Percentiles rank a stretch among this genome's conserved stretches.
phyloP scores from a whole-genome alignment of 2,329 filamentous ascomycete species.

The Pseudocercospora pini-densiflorae region DNA sequence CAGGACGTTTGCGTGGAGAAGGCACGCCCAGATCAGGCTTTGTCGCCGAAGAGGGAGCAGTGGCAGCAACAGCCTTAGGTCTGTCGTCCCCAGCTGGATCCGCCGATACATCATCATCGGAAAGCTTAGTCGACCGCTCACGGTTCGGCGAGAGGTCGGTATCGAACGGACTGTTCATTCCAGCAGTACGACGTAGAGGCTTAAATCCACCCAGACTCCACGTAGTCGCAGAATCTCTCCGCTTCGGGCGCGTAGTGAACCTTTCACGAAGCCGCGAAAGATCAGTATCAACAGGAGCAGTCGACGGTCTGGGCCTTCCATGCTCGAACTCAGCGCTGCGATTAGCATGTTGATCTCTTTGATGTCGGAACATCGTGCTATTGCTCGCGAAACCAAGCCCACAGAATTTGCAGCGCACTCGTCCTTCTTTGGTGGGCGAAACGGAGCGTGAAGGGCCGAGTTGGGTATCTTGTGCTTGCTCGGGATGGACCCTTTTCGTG shows the following conservation, averaged over 20 bases:
- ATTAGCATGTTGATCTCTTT: neutral
- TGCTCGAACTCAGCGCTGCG: neutral
- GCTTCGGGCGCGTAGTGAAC: neutral
- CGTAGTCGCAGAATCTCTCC: neutral
- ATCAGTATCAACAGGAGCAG: neutral
- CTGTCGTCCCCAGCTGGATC: neutral
- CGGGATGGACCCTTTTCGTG: neutral
- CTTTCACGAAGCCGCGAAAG: neutral
- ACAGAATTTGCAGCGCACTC: neutral
- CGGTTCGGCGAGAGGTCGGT: too few species aligned
- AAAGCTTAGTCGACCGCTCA: too few species aligned
- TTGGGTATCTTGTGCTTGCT: neutral
- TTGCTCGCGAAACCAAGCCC: neutral
- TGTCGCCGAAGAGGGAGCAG: neutral
- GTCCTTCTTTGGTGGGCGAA: neutral
- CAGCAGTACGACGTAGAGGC: too few species aligned
- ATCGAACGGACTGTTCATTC: neutral
- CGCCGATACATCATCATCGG: neutral
- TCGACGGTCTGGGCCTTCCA: neutral
- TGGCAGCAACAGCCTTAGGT: neutral
- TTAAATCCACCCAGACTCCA: neutral
- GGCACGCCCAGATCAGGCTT: neutral
- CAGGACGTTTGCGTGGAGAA: neutral
- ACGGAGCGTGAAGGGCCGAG: neutral
- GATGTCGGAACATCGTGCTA: neutral